phyloP scores from a whole-genome alignment of 2,329 filamentous ascomycete genomes.

The Leptographium lundbergii region DNA sequence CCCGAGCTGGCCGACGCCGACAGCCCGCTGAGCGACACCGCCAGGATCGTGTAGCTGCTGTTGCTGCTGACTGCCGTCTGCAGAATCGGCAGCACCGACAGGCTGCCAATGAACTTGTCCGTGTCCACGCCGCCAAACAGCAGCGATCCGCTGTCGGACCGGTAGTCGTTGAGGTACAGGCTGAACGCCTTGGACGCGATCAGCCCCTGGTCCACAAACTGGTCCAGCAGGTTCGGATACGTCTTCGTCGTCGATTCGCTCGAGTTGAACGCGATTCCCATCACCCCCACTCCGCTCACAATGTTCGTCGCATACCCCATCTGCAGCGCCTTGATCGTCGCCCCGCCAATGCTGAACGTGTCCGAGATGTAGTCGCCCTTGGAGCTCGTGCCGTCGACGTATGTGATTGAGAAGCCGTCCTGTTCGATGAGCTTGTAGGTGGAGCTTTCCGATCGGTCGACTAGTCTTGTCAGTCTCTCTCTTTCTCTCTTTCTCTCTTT shows the following conservation, averaged over 20 bases:
- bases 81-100: constrained; percentile 43
- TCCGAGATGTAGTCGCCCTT: constrained; percentile 46
- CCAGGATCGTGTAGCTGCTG: constrained; percentile 26
- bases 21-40: constrained; percentile 25
- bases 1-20: constrained; percentile 14
- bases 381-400: constrained; percentile 44
- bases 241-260: constrained; percentile 30
- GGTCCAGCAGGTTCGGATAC: constrained; percentile 50
- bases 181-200: constrained; percentile 56
- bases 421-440: constrained; percentile 31
- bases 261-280: constrained; percentile 44
- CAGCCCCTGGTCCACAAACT: constrained; percentile 47
- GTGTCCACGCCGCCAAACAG: constrained; percentile 60
- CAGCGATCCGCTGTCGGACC: constrained; percentile 47
- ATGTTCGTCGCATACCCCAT: constrained; percentile 40
- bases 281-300: constrained; percentile 39
- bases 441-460: constrained; percentile 31
- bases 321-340: constrained; percentile 36
- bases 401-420: constrained; percentile 43
- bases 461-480: constrained; percentile 9
- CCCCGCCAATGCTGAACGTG: constrained; percentile 36
- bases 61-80: constrained; percentile 23
- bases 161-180: constrained; percentile 45
- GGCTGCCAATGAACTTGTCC: constrained; percentile 47
- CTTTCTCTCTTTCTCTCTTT: too few species aligned